These are phyloP conservation scores for Darksidea phi DNA, from an alignment of 495 filamentous ascomycete species.

Conservation along the genomic window DNA sequence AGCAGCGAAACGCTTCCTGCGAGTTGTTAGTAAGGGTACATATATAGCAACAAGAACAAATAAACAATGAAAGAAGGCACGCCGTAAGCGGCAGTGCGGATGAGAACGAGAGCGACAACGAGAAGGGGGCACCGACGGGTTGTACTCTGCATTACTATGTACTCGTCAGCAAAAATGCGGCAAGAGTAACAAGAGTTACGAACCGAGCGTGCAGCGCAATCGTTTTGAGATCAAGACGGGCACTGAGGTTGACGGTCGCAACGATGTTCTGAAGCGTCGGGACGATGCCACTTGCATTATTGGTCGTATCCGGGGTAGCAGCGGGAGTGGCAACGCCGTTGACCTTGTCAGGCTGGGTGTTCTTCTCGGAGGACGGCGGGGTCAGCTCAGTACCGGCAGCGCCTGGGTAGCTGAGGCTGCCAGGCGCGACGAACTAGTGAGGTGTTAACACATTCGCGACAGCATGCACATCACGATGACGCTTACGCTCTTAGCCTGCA, in stretches of 20 bases:
- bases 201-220: slow-evolving; percentile 97
- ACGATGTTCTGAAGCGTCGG: slow-evolving; percentile 99
- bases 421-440: slow-evolving; percentile 55
- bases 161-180: too few species aligned
- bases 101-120: too few species aligned
- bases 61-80: too few species aligned
- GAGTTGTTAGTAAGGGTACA: too few species aligned
- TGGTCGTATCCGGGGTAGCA: slow-evolving; percentile 81
- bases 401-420: slow-evolving; percentile 80
- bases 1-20: slow-evolving; percentile 99
- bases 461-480: slow-evolving; percentile 66
- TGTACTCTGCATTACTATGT: slow-evolving; percentile 99
- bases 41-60: too few species aligned
- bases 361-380: slow-evolving; percentile 67
- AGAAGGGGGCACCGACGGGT: slow-evolving; percentile 95
- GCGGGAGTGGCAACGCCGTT: slow-evolving; percentile 93
- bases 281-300: slow-evolving; percentile 85
- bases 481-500: not conserved
- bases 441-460: slow-evolving; percentile 78
- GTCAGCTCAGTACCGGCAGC: slow-evolving; percentile 77
- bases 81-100: too few species aligned
- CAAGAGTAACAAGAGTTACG: too few species aligned
- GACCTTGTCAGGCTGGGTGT: slow-evolving; percentile 54
- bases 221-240: slow-evolving; percentile 96
- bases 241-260: slow-evolving; percentile 98